Conservation (phyloP, 495 filamentous ascomycete genomes). For the Paragyromitra xinjiangensis region DNA sequence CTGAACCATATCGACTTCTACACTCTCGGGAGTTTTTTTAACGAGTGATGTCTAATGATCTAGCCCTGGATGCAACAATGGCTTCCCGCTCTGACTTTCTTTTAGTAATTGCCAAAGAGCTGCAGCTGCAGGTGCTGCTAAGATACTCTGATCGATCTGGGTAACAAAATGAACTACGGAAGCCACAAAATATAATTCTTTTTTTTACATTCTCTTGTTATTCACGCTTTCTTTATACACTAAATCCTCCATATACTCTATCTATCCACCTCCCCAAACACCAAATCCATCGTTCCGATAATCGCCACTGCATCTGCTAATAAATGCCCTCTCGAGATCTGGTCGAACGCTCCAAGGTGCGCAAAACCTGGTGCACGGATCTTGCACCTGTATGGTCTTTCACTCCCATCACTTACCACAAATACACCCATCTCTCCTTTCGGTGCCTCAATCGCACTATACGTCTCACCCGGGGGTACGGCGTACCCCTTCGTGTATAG, state of each 20-base stretch:
- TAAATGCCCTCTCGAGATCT: constrained; percentile 88
- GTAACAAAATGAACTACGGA: too few species aligned
- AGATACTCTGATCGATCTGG: too few species aligned
- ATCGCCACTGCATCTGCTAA: constrained; percentile 96
- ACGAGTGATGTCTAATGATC: too few species aligned
- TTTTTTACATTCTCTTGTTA: not conserved
- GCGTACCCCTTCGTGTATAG: constrained; percentile 98
- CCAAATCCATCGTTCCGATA: constrained; percentile 94
- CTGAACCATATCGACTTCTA: too few species aligned
- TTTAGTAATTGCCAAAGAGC: too few species aligned
- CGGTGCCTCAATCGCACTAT: constrained; percentile 95
- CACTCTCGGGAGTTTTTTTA: too few species aligned
- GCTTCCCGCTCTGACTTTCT: too few species aligned
- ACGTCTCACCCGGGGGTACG: constrained; percentile 98
- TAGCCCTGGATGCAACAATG: too few species aligned
- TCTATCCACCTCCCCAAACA: constrained; percentile 75
- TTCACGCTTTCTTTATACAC: constrained; percentile 28
- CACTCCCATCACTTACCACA: constrained; percentile 94
- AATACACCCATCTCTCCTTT: constrained; percentile 99
- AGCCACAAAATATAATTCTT: not conserved
- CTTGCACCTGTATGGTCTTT: constrained; percentile 97
- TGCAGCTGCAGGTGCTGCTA: too few species aligned
- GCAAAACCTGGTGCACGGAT: constrained; percentile 97
- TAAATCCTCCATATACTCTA: constrained; percentile 57
- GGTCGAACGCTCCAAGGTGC: constrained; percentile 93